These are phyloP conservation scores for Thalassiosira exigua DNA, from an alignment of 352 stramenopile genomes.

Conservation along the genomic window DNA sequence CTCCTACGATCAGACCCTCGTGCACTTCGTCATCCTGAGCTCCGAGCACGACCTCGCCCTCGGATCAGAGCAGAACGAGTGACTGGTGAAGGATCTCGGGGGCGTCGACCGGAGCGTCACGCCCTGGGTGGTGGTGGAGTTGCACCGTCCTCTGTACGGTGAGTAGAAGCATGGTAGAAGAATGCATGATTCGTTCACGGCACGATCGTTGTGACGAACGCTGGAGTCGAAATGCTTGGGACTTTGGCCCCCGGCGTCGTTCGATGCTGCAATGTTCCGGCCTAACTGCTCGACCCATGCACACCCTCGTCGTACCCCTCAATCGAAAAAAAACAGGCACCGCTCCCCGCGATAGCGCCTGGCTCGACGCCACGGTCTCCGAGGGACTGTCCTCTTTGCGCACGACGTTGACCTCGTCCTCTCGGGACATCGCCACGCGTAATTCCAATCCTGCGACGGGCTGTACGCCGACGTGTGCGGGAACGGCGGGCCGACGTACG, in stretches of 20 bases:
- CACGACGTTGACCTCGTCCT: conserved; percentile 92
- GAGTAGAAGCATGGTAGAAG: too few species aligned
- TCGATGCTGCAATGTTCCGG: too few species aligned
- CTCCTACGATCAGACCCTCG: conserved; percentile 89
- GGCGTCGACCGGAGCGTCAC: conserved; percentile 87
- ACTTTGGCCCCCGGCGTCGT: too few species aligned
- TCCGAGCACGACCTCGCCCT: conserved; percentile 90
- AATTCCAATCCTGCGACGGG: conserved; percentile 89
- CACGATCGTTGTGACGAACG: too few species aligned
- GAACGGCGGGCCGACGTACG: conserved; percentile 66
- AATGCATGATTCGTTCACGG: too few species aligned
- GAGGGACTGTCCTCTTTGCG: conserved; percentile 88
- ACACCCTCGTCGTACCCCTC: too few species aligned
- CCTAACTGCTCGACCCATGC: too few species aligned
- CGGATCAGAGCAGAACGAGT: conserved; percentile 90
- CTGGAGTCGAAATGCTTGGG: too few species aligned
- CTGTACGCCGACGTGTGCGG: conserved; percentile 62
- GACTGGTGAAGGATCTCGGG: conserved; percentile 88
- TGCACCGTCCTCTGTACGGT: conserved; percentile 89
- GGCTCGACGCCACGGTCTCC: too few species aligned
- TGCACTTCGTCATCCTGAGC: conserved; percentile 92
- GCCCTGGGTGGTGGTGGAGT: conserved; percentile 92
- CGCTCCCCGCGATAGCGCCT: too few species aligned
- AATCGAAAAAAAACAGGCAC: too few species aligned
- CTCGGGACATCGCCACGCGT: conserved; percentile 91